Conservation (phyloP, 2,329 filamentous ascomycete species). For the Colletotrichum zoysiae region DNA sequence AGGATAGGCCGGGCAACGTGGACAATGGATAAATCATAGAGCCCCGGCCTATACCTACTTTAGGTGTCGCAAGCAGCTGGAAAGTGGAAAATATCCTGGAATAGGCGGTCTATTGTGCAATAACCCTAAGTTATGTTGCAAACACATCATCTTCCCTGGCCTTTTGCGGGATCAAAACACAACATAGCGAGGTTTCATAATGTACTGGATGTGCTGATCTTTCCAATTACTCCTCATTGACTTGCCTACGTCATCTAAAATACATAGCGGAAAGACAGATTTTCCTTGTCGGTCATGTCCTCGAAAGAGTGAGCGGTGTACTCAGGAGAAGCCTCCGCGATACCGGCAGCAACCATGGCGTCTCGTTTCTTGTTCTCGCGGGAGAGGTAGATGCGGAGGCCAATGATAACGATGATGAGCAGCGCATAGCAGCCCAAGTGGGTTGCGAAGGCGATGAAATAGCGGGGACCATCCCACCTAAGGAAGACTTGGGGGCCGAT, state of each 20-base stretch:
- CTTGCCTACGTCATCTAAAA: conserved; percentile 49
- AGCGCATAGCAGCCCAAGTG: conserved; percentile 77
- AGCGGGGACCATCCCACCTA: conserved; percentile 70
- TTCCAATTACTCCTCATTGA: not conserved
- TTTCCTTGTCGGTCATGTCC: conserved; percentile 73
- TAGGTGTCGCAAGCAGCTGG: too few species aligned
- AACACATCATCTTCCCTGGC: not conserved
- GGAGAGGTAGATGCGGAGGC: conserved; percentile 69
- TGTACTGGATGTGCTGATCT: not conserved
- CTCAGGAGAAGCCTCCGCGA: conserved; percentile 55
- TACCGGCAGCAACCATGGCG: conserved; percentile 56
- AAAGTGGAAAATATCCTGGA: too few species aligned
- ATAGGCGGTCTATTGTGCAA: not conserved
- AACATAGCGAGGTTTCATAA: not conserved
- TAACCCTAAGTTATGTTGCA: not conserved
- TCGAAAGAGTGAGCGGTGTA: conserved; percentile 68
- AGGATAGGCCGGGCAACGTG: too few species aligned
- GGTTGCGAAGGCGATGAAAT: conserved; percentile 77
- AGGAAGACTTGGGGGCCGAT: conserved; percentile 77
- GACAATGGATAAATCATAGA: too few species aligned
- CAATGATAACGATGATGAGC: conserved; percentile 68
- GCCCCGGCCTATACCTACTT: not conserved
- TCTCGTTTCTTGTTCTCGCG: conserved; percentile 71
- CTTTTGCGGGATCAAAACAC: not conserved
- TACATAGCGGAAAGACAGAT: conserved; percentile 70